Conservation (phyloP, 2,329 filamentous ascomycete species). For the Alternaria triticimaculans region DNA sequence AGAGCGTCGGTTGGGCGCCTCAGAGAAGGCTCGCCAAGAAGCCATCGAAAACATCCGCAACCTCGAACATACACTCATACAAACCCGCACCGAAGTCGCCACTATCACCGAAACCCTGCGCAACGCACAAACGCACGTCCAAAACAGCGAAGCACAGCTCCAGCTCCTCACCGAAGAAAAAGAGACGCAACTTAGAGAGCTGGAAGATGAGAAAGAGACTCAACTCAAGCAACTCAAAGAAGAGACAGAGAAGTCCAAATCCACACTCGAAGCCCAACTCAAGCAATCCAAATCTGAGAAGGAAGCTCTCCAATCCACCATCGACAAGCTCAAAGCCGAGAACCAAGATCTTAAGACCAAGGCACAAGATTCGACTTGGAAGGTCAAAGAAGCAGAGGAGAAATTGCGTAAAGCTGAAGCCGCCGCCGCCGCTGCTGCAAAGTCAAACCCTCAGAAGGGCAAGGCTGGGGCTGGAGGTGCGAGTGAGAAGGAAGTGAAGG, state of each 20-base stretch:
- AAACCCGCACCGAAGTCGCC: conserved; percentile 35
- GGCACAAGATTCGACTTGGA: conserved; percentile 51
- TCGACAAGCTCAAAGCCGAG: conserved; percentile 22
- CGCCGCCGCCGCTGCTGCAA: fast-evolving
- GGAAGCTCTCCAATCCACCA: conserved; percentile 21
- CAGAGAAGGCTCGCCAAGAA: conserved; percentile 35
- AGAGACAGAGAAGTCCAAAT: conserved; percentile 15
- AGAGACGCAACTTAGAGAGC: not conserved
- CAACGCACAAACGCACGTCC: conserved; percentile 32
- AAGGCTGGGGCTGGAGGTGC: not conserved
- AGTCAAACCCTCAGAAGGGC: not conserved
- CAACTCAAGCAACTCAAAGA: conserved; percentile 1
- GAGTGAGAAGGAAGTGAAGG: conserved; percentile 44
- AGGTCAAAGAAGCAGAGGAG: conserved; percentile 56
- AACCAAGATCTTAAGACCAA: conserved; percentile 47
- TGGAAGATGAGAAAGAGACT: not conserved
- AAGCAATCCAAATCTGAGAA: conserved; percentile 6
- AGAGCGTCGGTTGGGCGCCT: conserved; percentile 33
- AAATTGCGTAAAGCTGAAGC: conserved; percentile 30
- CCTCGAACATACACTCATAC: conserved; percentile 35
- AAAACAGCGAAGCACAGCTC: conserved; percentile 40
- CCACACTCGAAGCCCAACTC: not conserved
- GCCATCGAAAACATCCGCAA: conserved; percentile 33
- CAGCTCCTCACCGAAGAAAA: conserved; percentile 49
- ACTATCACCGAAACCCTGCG: conserved; percentile 28